Conservation (phyloP, 176 grass and related monocot species). For the Triticum timopheevii region DNA sequence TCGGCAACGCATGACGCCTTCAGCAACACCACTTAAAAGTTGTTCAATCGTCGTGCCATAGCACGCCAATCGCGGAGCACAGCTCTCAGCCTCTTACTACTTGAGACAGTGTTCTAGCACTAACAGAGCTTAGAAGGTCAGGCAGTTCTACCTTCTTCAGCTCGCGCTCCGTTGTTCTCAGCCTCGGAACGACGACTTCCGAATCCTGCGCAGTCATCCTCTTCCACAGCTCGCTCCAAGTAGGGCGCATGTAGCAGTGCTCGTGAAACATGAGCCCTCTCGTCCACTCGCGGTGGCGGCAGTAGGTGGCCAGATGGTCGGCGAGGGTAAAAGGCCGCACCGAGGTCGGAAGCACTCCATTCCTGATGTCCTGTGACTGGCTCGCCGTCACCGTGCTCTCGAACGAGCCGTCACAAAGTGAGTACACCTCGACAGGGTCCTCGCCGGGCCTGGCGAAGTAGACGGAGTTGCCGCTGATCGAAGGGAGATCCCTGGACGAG, state of each 20-base stretch:
- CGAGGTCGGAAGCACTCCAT: neutral
- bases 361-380: neutral
- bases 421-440: neutral
- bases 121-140: neutral
- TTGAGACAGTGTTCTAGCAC: neutral
- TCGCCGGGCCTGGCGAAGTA: neutral
- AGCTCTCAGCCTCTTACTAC: neutral
- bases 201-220: neutral
- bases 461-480: neutral
- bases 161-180: neutral
- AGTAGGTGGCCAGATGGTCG: neutral
- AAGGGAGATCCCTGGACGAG: neutral
- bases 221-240: neutral
- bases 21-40: too few relatives aligned
- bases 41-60: too few relatives aligned
- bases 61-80: neutral
- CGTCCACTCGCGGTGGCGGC: neutral
- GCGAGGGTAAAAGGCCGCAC: neutral
- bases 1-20: neutral
- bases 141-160: neutral
- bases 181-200: neutral
- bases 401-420: neutral
- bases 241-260: neutral
- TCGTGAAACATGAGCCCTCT: slow-evolving; percentile 15
- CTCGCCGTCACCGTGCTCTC: neutral